phyloP scores from a whole-genome alignment of 305 asterid species.

The Salvia sclarea region DNA sequence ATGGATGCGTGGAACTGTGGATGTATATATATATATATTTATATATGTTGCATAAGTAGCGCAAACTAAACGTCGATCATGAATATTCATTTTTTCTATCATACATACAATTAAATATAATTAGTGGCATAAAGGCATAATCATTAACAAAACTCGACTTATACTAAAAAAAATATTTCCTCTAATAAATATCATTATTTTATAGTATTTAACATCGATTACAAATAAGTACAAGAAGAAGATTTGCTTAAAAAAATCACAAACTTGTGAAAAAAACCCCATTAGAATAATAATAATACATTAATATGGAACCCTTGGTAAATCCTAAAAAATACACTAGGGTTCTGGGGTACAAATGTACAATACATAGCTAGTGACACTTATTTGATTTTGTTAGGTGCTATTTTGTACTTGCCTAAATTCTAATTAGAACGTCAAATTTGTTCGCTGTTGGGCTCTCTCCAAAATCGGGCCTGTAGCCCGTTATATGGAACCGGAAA shows the following conservation, averaged over 20 bases:
- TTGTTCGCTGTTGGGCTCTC: constrained; percentile 35
- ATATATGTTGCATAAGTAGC: too few species aligned
- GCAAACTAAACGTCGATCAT: too few species aligned
- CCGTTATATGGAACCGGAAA: constrained; percentile 71
- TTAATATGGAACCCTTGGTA: constrained; percentile 22
- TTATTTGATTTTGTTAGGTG: constrained; percentile 12
- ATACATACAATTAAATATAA: too few species aligned
- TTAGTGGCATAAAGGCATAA: background rate
- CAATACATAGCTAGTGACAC: constrained; percentile 4
- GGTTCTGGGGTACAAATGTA: constrained; percentile 21
- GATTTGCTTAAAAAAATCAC: background rate
- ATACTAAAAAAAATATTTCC: background rate
- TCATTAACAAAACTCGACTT: background rate
- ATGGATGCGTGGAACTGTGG: too few species aligned
- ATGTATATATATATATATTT: background rate
- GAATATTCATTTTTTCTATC: too few species aligned
- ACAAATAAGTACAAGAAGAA: background rate
- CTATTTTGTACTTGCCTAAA: constrained; percentile 9
- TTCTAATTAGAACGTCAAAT: background rate
- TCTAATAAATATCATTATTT: background rate
- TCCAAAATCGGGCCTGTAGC: constrained; percentile 54
- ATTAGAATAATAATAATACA: background rate
- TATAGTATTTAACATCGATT: background rate
- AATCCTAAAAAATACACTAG: constrained; percentile 9
- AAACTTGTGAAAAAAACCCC: background rate